Evolutionary conservation across 441 rosid genomes (phyloP), one percentile per base, ranked within the genome.

Genomic region (Syzygium malaccense): DNA sequence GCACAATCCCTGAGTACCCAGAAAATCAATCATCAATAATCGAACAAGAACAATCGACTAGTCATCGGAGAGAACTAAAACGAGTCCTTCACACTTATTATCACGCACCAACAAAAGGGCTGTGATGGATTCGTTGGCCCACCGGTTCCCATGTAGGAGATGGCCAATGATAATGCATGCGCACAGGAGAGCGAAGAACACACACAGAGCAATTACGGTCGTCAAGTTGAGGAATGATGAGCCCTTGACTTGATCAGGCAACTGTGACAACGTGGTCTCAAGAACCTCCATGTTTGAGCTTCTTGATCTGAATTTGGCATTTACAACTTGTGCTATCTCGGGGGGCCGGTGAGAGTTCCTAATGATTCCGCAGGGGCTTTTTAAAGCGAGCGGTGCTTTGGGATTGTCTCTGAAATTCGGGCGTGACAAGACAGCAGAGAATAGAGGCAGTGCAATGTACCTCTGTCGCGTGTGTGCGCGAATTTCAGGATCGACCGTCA

Each of bases 61-160:
- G 83, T 75, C 83, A 41, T 41, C 62, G 33, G 41, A 86, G 41
- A 28, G 33, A 51, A 26, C 55, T 17, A 14, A 60, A 66, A 85
- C 49, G 28, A 54, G 26, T 54, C 86, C 28, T 54, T 55, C 13
- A 14, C 28, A 51, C 62, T 25, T 23, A 13, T 20, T n/a, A 12
- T 55, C 45, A 32, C 89, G 25, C 84, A 95, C 98, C 96, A 95
- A 85, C 86, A 95, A 64, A 71, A 95, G 96, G 17, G 96, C 95
- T 23, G 95, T 90, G 88, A 93, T 95, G 20, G 96, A 94, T 78
- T 94, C 95, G 87, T 95, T 95, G 48, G 98, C 96, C 98, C 98
- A 95, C 14, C 94, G 92, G 84, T 95, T 92, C 90, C 93, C 96
- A 88, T 95, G 96, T 54, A 95, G 94, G 49, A 95, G 94, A 86